Evolutionary conservation across 2,329 filamentous ascomycete genomes (phyloP).

Genomic region (Byssoonygena ceratinophila): DNA sequence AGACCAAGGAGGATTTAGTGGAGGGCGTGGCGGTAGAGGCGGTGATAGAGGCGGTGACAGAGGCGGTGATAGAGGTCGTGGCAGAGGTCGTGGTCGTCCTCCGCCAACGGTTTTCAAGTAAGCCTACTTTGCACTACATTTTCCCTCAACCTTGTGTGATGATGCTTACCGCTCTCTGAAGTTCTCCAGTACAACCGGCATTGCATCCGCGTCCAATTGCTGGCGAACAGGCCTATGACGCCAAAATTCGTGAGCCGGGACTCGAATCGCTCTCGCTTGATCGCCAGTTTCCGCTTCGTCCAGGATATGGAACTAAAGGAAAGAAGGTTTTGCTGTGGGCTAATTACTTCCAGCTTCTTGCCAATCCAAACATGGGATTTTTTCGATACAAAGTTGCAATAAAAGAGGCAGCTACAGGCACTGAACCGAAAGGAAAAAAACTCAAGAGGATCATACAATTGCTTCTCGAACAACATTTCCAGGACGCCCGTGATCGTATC

Average conservation of each 20-base stretch:
- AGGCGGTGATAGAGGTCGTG: conserved; percentile 22
- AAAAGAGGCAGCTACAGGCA: conserved; percentile 20
- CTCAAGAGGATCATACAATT: conserved; percentile 41
- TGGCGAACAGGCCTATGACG: conserved; percentile 23
- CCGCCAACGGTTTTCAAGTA: conserved; percentile 20
- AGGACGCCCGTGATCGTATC: conserved; percentile 22
- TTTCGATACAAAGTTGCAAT: conserved; percentile 36
- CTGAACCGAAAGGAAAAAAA: conserved; percentile 30
- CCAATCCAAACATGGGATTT: conserved; percentile 23
- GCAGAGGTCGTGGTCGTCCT: conserved; percentile 21
- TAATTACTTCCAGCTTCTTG: conserved; percentile 33
- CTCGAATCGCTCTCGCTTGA: conserved; percentile 13
- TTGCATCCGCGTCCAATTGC: conserved; percentile 21
- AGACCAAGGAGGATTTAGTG: conserved; percentile 17
- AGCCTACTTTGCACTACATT: conserved; percentile 11
- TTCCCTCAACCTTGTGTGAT: neutral
- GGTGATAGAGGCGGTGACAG: conserved; percentile 26
- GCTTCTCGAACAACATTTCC: conserved; percentile 33
- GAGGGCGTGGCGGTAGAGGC: conserved; percentile 20
- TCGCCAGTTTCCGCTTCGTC: conserved; percentile 26
- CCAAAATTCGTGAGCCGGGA: conserved; percentile 15
- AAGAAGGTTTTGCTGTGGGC: conserved; percentile 27
- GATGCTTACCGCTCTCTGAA: neutral
- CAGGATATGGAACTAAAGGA: conserved; percentile 31
- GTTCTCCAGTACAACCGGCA: neutral